Evolutionary conservation across 345 rosid genomes (phyloP).

Genomic region (Salix purpurea): DNA sequence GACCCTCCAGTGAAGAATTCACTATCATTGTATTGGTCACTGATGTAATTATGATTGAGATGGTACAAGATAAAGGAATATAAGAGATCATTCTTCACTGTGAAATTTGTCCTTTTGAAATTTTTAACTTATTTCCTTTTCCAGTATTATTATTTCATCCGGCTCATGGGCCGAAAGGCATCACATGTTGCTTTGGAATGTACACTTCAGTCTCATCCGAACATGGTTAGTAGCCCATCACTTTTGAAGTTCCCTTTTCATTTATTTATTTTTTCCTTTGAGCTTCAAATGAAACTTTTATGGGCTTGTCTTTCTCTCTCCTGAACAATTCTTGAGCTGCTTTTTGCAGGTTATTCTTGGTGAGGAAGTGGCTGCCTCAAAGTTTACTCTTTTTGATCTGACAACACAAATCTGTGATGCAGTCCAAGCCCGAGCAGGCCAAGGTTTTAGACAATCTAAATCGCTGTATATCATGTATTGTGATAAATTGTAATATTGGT

Average conservation of each 20-base stretch:
- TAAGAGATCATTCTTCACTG: neutral
- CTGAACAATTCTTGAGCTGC: constrained; percentile 2
- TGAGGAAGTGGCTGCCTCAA: constrained; percentile 98
- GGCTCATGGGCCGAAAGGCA: constrained; percentile 96
- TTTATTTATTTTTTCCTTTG: constrained; percentile 1
- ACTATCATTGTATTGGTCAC: neutral
- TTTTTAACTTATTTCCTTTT: constrained; percentile 10
- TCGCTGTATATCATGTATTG: constrained; percentile 13
- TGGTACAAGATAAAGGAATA: neutral
- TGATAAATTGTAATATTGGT: constrained; percentile 10
- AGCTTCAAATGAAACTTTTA: neutral
- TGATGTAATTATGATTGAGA: neutral
- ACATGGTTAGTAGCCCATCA: constrained; percentile 60
- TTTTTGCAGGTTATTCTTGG: constrained; percentile 76
- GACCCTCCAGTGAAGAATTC: neutral
- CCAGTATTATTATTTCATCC: constrained; percentile 95
- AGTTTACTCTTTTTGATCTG: constrained; percentile 90
- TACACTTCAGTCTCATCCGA: constrained; percentile 96
- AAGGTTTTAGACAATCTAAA: constrained; percentile 44
- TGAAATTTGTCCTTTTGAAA: neutral
- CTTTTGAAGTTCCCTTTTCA: neutral
- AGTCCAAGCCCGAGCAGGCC: constrained; percentile 84
- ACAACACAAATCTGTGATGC: constrained; percentile 93
- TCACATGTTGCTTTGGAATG: constrained; percentile 98
- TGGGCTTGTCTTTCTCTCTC: neutral